These are phyloP conservation scores for Monotropa hypopitys DNA, from an alignment of 179 eudicot genomes.

Conservation along the genomic window DNA sequence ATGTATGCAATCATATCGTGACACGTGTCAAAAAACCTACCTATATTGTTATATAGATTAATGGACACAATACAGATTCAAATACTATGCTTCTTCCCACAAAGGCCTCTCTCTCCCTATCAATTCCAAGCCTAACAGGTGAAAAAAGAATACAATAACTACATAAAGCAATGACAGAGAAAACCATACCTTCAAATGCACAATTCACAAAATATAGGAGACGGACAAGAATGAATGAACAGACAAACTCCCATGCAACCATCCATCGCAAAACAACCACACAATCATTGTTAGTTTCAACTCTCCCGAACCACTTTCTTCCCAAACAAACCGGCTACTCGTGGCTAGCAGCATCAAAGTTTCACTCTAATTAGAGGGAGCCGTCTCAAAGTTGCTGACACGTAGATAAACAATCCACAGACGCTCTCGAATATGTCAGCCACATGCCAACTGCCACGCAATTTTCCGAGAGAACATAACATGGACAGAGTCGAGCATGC, in stretches of 20 bases:
- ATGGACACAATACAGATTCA: background rate
- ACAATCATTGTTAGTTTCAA: background rate
- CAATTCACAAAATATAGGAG: conserved; percentile 35
- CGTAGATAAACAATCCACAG: background rate
- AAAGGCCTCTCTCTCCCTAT: background rate
- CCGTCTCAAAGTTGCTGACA: background rate
- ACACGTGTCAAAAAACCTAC: too few relatives aligned
- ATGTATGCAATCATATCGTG: too few relatives aligned
- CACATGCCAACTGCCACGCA: background rate
- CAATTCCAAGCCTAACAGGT: conserved; percentile 15
- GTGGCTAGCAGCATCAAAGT: conserved; percentile 29
- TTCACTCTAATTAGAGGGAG: background rate
- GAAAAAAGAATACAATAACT: background rate
- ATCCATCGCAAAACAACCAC: background rate
- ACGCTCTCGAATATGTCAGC: background rate
- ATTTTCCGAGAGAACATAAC: background rate
- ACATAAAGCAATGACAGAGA: background rate
- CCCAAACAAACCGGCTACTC: conserved; percentile 12
- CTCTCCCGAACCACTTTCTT: background rate
- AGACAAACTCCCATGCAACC: conserved; percentile 2
- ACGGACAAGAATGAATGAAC: conserved; percentile 25
- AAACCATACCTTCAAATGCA: conserved; percentile 13
- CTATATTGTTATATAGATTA: too few relatives aligned
- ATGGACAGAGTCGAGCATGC: background rate
- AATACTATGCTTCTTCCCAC: background rate